Evolutionary conservation across 768 basidiomycete genomes (phyloP).

Genomic region (Pholiota molesta): DNA sequence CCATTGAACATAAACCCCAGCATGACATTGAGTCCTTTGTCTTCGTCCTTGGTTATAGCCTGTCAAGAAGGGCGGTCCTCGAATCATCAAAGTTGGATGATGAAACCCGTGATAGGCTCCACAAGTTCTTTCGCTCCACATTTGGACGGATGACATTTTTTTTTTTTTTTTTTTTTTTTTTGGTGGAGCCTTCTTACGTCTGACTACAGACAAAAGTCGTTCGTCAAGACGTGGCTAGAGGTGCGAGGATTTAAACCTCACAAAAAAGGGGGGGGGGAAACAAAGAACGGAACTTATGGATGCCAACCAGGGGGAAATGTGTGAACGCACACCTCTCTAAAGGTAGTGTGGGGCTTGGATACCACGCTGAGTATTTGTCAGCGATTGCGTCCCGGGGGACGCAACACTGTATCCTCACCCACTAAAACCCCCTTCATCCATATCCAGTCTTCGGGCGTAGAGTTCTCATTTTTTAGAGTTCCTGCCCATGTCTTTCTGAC

Average conservation of each 20-base stretch:
- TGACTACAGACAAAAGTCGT: no score
- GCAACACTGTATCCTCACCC: background rate
- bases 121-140: background rate
- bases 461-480: background rate
- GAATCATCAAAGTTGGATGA: background rate
- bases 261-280: no score
- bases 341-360: no score
- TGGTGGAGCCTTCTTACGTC: no score
- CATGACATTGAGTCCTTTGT: background rate
- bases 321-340: no score
- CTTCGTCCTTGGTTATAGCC: background rate
- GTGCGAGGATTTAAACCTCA: no score
- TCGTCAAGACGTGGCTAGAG: no score
- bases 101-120: background rate
- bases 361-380: no score
- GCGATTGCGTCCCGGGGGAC: no score
- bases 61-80: background rate
- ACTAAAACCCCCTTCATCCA: background rate
- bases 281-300: no score
- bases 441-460: slow-evolving; percentile 6
- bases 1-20: background rate
- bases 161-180: no score
- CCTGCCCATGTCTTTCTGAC: slow-evolving; percentile 7
- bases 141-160: background rate
- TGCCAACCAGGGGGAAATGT: no score